Percentiles rank a stretch among this genome's conserved stretches.
phyloP scores from a whole-genome alignment of 2,329 filamentous ascomycete species.

The Aspergillus vadensis region DNA sequence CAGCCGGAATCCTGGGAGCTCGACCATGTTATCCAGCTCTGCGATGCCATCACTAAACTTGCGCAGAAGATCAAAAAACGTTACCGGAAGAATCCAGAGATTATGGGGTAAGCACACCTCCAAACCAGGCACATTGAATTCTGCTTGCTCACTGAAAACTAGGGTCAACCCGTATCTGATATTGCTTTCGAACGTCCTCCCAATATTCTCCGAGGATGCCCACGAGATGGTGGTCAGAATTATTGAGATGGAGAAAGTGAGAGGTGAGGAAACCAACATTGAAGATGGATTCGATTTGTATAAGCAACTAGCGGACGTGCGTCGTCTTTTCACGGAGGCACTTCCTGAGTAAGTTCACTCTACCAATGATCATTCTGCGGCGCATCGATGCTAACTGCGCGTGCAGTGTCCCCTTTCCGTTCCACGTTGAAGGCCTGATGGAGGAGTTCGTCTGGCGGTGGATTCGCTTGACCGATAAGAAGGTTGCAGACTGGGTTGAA shows the following conservation, averaged over 20 bases:
- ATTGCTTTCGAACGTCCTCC: conserved; percentile 79
- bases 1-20: conserved; percentile 86
- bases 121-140: conserved; percentile 41
- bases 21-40: conserved; percentile 84
- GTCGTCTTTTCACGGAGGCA: conserved; percentile 74
- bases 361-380: background rate
- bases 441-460: conserved; percentile 95
- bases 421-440: conserved; percentile 81
- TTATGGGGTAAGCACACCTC: conserved; percentile 66
- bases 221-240: conserved; percentile 82
- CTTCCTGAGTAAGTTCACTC: conserved; percentile 59
- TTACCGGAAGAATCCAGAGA: conserved; percentile 82
- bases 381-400: conserved; percentile 24
- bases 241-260: conserved; percentile 69
- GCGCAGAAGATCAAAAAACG: conserved; percentile 89
- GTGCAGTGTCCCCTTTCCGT: conserved; percentile 67
- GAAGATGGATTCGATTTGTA: conserved; percentile 95
- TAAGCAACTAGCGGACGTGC: conserved; percentile 80
- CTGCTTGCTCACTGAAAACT: conserved; percentile 35
- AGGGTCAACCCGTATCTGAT: conserved; percentile 65
- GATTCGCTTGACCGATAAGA: conserved; percentile 78
- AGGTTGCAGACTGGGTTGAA: conserved; percentile 81
- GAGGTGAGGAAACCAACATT: conserved; percentile 74
- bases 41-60: conserved; percentile 80
- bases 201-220: conserved; percentile 86